A percentile compares a stretch with the other conserved stretches of the same genome.
phyloP scores from a whole-genome alignment of 768 basidiomycete genomes.

The Termitomyces sp. region DNA sequence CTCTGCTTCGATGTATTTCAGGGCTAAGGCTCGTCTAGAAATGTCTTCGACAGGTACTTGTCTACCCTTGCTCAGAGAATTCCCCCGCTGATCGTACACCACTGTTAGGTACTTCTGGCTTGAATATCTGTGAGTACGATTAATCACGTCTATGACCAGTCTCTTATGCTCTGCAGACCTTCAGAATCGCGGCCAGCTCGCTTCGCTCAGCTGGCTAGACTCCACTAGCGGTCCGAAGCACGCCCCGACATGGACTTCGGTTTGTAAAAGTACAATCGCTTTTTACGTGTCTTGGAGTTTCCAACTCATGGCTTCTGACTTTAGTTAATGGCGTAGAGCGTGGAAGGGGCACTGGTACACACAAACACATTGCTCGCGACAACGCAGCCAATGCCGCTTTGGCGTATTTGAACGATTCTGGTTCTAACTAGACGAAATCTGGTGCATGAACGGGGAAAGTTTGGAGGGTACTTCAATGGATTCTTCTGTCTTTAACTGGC shows the following conservation, averaged over 20 bases:
- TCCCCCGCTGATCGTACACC: neutral
- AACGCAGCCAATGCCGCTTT: slow-evolving; percentile 42
- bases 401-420: slow-evolving; percentile 23
- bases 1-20: neutral
- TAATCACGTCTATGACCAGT: neutral
- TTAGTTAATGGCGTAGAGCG: slow-evolving; percentile 46
- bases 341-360: slow-evolving; percentile 42
- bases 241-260: slow-evolving; percentile 45
- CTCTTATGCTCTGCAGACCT: slow-evolving; percentile 35
- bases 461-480: neutral
- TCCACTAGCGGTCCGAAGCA: slow-evolving; percentile 36
- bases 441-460: neutral
- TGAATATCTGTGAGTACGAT: slow-evolving; percentile 30
- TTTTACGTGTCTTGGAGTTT: slow-evolving; percentile 3
- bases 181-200: slow-evolving; percentile 34
- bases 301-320: slow-evolving; percentile 6
- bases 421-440: neutral
- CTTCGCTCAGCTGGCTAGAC: slow-evolving; percentile 53
- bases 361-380: slow-evolving; percentile 45
- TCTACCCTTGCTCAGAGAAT: neutral
- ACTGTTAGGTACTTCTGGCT: slow-evolving; percentile 23
- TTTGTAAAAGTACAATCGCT: slow-evolving; percentile 49
- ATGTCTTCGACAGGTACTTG: slow-evolving; percentile 18
- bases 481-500: neutral
- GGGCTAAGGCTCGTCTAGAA: slow-evolving; percentile 1